Percentiles rank a stretch among this genome's conserved stretches.
phyloP scores from a whole-genome alignment of 441 rosid species.

The Omphalea diandra region DNA sequence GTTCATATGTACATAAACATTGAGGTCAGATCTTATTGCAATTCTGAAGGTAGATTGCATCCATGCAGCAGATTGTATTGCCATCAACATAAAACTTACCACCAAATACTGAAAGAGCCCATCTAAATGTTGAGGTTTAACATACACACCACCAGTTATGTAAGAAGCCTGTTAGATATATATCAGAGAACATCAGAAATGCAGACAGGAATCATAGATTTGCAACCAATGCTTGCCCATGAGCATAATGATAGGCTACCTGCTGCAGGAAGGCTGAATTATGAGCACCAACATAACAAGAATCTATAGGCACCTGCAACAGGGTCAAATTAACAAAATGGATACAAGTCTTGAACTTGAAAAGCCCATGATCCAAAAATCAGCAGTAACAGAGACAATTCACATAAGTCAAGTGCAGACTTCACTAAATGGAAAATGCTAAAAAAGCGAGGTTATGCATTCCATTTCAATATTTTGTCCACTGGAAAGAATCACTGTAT shows the following conservation, averaged over 20 bases:
- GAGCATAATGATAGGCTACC: conserved; percentile 45
- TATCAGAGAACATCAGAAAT: conserved; percentile 26
- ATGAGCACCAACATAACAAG: conserved; percentile 79
- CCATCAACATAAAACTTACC: conserved; percentile 42
- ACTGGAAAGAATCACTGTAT: neutral
- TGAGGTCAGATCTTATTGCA: neutral
- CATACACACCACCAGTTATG: conserved; percentile 89
- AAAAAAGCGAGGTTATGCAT: neutral
- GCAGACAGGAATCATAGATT: neutral
- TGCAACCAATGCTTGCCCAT: conserved; percentile 8
- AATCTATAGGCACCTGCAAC: conserved; percentile 87
- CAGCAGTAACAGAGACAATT: neutral
- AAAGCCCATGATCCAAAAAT: neutral
- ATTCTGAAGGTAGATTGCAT: neutral
- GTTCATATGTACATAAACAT: neutral
- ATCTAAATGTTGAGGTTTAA: conserved; percentile 84
- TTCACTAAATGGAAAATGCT: neutral
- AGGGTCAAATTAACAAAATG: conserved; percentile 9
- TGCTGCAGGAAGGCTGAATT: conserved; percentile 96
- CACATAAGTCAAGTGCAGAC: neutral
- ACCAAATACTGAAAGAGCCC: conserved; percentile 82
- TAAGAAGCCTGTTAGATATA: conserved; percentile 70
- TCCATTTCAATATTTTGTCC: neutral
- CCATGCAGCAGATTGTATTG: neutral
- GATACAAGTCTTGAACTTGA: neutral